phyloP scores from a whole-genome alignment of 1,284 basidiomycete genomes.

The Pseudomicrostroma phylloplanum region DNA sequence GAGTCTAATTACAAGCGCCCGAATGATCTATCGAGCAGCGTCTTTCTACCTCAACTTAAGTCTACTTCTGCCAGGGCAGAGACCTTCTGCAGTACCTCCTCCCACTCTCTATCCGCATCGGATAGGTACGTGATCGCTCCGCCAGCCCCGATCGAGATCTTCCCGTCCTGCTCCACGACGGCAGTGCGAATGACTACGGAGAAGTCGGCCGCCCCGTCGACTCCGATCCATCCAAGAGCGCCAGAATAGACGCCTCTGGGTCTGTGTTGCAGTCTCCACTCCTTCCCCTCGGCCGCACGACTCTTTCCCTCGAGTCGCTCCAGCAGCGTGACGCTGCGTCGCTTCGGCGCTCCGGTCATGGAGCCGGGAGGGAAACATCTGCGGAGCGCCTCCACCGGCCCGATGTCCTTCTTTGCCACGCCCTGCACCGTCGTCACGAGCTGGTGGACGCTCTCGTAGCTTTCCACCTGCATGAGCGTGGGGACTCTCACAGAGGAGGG shows the following conservation, averaged over 20 bases:
- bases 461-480: slow-evolving; percentile 81
- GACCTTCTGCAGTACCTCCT: slow-evolving; percentile 78
- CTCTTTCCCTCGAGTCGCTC: slow-evolving; percentile 64
- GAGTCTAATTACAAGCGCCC: no score
- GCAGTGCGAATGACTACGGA: slow-evolving; percentile 93
- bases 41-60: neutral
- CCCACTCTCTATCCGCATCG: slow-evolving; percentile 80
- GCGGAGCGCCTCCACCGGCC: slow-evolving; percentile 67
- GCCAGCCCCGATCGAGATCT: slow-evolving; percentile 68
- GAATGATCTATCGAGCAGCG: no score
- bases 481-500: slow-evolving; percentile 71
- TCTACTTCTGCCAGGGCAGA: slow-evolving; percentile 18
- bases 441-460: slow-evolving; percentile 91
- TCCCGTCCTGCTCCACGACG: slow-evolving; percentile 63
- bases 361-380: slow-evolving; percentile 65
- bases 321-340: slow-evolving; percentile 83
- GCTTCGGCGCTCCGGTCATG: slow-evolving; percentile 97
- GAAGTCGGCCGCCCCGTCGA: slow-evolving; percentile 83
- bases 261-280: neutral
- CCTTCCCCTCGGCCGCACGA: neutral
- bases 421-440: slow-evolving; percentile 77
- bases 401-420: slow-evolving; percentile 55
- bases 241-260: slow-evolving; percentile 71
- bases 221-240: slow-evolving; percentile 79
- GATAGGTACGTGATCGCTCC: slow-evolving; percentile 94